Evolutionary conservation across 441 rosid genomes (phyloP).

Genomic region (Manihot esculenta): DNA sequence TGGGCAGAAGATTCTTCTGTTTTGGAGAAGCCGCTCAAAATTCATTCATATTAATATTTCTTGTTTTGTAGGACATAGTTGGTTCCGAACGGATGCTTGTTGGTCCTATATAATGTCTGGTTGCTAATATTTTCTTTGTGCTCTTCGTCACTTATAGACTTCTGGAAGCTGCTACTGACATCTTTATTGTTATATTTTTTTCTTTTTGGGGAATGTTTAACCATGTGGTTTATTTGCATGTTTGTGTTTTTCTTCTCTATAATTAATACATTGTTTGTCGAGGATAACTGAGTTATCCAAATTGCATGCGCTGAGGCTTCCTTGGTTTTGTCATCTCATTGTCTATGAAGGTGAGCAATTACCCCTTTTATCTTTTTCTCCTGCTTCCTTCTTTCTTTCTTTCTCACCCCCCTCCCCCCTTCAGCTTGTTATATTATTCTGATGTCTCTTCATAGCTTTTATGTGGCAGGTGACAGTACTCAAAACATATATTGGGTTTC

Average conservation of each 20-base stretch:
- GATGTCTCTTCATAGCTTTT: conserved; percentile 27
- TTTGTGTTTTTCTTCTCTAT: conserved; percentile 13
- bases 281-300: conserved; percentile 24
- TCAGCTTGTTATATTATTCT: conserved; percentile 7
- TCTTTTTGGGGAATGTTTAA: conserved; percentile 16
- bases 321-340: conserved; percentile 20
- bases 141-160: conserved; percentile 30
- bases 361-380: background rate
- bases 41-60: conserved; percentile 33
- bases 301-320: conserved; percentile 28
- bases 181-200: conserved; percentile 26
- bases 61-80: conserved; percentile 46
- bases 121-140: conserved; percentile 27
- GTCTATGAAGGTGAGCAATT: conserved; percentile 27
- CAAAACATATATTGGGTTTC: conserved; percentile 13
- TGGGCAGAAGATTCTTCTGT: conserved; percentile 34
- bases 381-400: background rate
- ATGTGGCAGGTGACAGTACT: conserved; percentile 34
- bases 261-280: conserved; percentile 16
- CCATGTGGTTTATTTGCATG: conserved; percentile 13
- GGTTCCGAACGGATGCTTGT: conserved; percentile 30
- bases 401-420: too few relatives aligned
- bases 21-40: conserved; percentile 30
- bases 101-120: conserved; percentile 32
- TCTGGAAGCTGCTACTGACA: conserved; percentile 26